Evolutionary conservation across 306 rosid genomes (phyloP), one percentile per base, ranked within the genome.

Genomic region (Carpinus viminea): DNA sequence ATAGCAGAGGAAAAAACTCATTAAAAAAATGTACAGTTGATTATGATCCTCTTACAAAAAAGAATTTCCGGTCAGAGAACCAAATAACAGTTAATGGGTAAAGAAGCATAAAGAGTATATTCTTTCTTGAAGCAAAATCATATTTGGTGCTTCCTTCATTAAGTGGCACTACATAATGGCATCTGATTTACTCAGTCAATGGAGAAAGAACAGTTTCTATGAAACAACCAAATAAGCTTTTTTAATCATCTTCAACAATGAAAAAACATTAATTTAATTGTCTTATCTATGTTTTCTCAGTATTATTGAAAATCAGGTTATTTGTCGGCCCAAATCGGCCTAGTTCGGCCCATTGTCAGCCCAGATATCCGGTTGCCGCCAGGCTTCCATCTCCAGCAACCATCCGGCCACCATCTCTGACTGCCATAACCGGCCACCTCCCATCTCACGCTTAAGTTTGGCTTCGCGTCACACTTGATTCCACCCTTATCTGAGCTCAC

Each of bases 1-100:
- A 75, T 74, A 68, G 77, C 66, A 84, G 74, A 61, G 16, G 74
- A 61, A 12, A 13, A 76, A 64, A 64, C 83, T 74, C 66, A 11
- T 13, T 68, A 41, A 72, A 53, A 84, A 68, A 66, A 15, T 73
- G 59, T 36, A 17, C 18, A 65, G 70, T 62, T 45, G 59, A 70
- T 45, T 24, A 74, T 26, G 52, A 53, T 76, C 62, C 78, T 73
- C 60, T 46, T 53, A 51, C 21, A 66, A 17, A 43, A 61, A 61
- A 28, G 53, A 0, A 79, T 53, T 68, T 76, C 43, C 72, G 54
- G 76, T 45, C 26, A 57, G 13, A 62, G 46, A 62, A 62, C 20
- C 38, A 62, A 60, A 60, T 26, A 60, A 62, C 20, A 62, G 69
- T 62, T 62, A 31, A 31, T 28, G 43, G 41, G 10, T 4, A 13